Conservation (phyloP, 331 rosid species). For the Acacia concinna region DNA sequence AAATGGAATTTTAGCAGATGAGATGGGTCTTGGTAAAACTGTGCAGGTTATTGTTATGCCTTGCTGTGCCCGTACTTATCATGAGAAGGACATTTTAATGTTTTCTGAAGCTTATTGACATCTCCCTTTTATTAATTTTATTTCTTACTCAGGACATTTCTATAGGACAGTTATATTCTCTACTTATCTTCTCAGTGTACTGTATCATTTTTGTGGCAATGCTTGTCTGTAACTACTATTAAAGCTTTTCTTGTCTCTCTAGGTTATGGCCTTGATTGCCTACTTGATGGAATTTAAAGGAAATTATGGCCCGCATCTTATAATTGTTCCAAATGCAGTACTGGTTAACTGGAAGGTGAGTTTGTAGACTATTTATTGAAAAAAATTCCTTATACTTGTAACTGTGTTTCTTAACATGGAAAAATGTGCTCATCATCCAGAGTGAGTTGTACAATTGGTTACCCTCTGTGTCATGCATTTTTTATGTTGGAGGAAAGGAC, state of each 20-base stretch:
- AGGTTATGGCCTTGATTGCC: slow-evolving; percentile 99
- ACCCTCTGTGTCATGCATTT: slow-evolving; percentile 92
- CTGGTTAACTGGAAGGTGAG: slow-evolving; percentile 98
- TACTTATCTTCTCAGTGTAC: neutral
- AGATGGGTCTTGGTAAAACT: slow-evolving; percentile 99
- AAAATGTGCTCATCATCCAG: slow-evolving; percentile 52
- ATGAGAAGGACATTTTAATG: slow-evolving; percentile 24
- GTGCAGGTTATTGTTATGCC: slow-evolving; percentile 62
- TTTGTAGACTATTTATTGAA: slow-evolving; percentile 6
- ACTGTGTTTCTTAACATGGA: slow-evolving; percentile 27
- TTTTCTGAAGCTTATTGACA: slow-evolving; percentile 16
- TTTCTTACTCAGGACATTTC: slow-evolving; percentile 13
- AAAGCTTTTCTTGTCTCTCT: slow-evolving; percentile 2
- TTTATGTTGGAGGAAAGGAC: slow-evolving; percentile 92
- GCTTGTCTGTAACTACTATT: slow-evolving; percentile 1
- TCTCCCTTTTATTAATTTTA: slow-evolving; percentile 23
- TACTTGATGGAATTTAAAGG: slow-evolving; percentile 99
- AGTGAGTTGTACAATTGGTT: slow-evolving; percentile 90
- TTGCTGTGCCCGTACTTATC: slow-evolving; percentile 16
- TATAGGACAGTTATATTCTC: slow-evolving; percentile 11
- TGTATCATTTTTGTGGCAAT: slow-evolving; percentile 11
- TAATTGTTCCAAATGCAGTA: slow-evolving; percentile 98
- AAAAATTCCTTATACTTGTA: slow-evolving; percentile 22
- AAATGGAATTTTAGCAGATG: slow-evolving; percentile 98
- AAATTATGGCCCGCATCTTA: slow-evolving; percentile 98